phyloP scores from a whole-genome alignment of 2,329 filamentous ascomycete species.

The Camillea tinctor region DNA sequence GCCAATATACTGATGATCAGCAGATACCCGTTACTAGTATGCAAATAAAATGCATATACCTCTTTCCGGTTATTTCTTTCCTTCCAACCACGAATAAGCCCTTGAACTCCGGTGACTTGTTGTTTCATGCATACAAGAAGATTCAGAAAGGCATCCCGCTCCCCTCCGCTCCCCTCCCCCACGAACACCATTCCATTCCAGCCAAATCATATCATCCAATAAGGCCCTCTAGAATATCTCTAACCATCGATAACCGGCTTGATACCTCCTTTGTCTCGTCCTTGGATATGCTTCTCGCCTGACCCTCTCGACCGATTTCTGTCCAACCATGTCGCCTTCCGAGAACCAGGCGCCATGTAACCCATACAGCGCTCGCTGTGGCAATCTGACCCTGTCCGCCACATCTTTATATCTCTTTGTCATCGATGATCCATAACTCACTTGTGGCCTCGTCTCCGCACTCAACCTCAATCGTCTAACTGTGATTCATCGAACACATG shows the following conservation, averaged over 20 bases:
- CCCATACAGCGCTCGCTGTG: slow-evolving; percentile 68
- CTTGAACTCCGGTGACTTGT: no score
- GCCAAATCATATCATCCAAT: no score
- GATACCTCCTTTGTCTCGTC: slow-evolving; percentile 21
- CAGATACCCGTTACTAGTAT: no score
- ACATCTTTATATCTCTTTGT: slow-evolving; percentile 60
- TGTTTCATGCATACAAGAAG: no score
- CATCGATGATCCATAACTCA: slow-evolving; percentile 69
- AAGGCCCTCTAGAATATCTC: slow-evolving; percentile 23
- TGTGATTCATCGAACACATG: slow-evolving; percentile 71
- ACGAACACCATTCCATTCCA: no score
- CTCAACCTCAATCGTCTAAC: slow-evolving; percentile 48
- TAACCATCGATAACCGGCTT: slow-evolving; percentile 23
- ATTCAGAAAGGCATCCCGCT: no score
- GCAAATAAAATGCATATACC: no score
- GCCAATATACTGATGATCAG: no score
- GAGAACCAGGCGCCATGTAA: slow-evolving; percentile 64
- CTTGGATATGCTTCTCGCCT: slow-evolving; percentile 20
- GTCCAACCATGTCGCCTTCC: slow-evolving; percentile 48
- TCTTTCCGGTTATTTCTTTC: no score
- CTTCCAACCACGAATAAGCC: no score
- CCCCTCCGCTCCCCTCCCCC: no score
- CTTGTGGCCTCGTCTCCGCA: slow-evolving; percentile 46
- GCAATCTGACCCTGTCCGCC: slow-evolving; percentile 56
- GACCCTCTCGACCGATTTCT: slow-evolving; percentile 36